Evolutionary conservation across 1,139 yeast genomes (phyloP).

Genomic region (Geotrichum citri-aurantii): DNA sequence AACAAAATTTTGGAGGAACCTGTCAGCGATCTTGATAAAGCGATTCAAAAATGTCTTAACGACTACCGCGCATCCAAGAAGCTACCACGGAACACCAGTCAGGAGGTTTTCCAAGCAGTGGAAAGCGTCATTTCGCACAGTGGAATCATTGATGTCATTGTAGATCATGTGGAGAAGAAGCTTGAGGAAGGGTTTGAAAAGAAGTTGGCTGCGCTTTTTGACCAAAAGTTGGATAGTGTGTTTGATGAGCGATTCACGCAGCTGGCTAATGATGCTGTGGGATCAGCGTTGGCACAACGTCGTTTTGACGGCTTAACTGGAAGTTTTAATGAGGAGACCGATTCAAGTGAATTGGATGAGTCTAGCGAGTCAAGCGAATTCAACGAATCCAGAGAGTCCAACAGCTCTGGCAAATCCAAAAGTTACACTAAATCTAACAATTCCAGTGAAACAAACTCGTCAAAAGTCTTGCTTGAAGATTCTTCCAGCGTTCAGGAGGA

Average conservation of each 20-base stretch:
- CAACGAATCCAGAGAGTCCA: background rate
- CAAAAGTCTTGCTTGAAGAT: background rate
- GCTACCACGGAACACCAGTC: constrained; percentile 2
- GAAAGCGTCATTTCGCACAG: constrained; percentile 10
- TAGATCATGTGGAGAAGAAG: constrained; percentile 1
- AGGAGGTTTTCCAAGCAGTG: background rate
- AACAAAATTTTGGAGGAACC: background rate
- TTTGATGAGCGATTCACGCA: background rate
- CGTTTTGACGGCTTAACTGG: background rate
- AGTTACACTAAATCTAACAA: too few relatives aligned
- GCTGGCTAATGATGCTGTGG: background rate
- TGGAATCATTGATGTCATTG: constrained; percentile 10
- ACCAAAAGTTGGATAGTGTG: background rate
- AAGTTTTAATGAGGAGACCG: background rate
- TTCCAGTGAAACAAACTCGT: background rate
- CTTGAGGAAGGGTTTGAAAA: constrained; percentile 2
- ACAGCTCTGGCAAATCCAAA: background rate
- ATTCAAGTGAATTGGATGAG: background rate
- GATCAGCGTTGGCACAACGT: background rate
- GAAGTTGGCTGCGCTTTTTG: background rate
- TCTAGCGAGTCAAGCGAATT: background rate
- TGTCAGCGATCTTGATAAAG: background rate
- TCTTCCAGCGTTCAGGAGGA: background rate
- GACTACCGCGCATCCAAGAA: constrained; percentile 3
- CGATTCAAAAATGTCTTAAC: constrained; percentile 3